A percentile compares a stretch with the other conserved stretches of the same genome.
Conservation (phyloP, 2,329 filamentous ascomycete genomes). For the Sporothrix dimorphospora region DNA sequence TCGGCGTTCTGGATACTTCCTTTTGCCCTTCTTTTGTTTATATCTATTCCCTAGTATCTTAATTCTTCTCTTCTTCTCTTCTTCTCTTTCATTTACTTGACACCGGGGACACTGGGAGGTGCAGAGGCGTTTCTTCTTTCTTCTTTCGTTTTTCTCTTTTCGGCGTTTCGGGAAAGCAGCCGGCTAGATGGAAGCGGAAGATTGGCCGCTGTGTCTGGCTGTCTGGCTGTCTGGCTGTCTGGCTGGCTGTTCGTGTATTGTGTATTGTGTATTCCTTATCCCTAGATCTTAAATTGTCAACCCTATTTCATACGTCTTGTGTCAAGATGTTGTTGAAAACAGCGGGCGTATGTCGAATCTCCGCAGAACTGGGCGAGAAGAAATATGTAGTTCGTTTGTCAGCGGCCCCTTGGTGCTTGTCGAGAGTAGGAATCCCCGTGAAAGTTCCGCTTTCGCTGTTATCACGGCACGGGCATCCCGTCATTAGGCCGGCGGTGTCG, state of each 20-base stretch:
- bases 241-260: neutral
- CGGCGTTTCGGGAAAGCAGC: conserved; percentile 20
- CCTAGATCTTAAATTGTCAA: neutral
- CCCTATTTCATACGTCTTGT: too few relatives aligned
- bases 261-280: neutral
- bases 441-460: neutral
- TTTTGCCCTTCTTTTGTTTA: neutral
- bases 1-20: neutral
- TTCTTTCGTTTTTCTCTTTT: neutral
- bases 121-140: neutral
- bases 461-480: neutral
- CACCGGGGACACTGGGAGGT: neutral
- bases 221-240: neutral
- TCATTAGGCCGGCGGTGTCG: neutral
- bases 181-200: neutral
- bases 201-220: neutral
- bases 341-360: neutral
- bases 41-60: neutral
- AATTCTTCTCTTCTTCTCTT: neutral
- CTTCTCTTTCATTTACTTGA: neutral
- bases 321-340: neutral
- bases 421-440: too few relatives aligned
- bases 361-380: neutral
- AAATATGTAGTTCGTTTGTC: too few relatives aligned
- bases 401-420: too few relatives aligned